phyloP scores from a whole-genome alignment of 2,329 filamentous ascomycete genomes.

The Phaeosphaeriaceae sp. region DNA sequence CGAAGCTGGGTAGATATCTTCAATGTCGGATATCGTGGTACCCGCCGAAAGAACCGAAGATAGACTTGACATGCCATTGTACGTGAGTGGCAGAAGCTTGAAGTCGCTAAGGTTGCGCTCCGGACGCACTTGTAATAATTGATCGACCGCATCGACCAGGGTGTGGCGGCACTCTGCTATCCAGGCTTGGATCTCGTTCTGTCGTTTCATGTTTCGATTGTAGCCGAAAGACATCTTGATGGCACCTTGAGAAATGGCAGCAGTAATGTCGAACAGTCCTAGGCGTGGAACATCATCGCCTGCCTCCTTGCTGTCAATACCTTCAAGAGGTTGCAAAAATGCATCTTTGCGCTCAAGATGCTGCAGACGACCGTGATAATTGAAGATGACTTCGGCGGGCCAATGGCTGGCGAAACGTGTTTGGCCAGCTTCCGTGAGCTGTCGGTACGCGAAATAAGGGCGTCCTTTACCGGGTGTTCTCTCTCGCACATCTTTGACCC shows the following conservation, averaged over 20 bases:
- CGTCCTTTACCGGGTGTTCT: conserved; percentile 41
- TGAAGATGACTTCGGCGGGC: conserved; percentile 44
- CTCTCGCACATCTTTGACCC: conserved; percentile 42
- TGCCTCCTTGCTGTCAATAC: conserved; percentile 31
- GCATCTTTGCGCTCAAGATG: conserved; percentile 40
- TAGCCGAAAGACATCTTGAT: conserved; percentile 43
- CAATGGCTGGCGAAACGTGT: conserved; percentile 37
- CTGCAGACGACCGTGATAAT: conserved; percentile 42
- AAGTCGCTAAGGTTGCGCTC: conserved; percentile 38
- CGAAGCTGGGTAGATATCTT: conserved; percentile 40
- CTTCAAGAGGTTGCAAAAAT: conserved; percentile 29
- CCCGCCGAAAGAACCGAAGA: conserved; percentile 25
- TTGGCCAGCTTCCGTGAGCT: conserved; percentile 33
- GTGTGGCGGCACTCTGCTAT: conserved; percentile 36
- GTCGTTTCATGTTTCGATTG: conserved; percentile 41
- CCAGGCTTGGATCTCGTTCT: conserved; percentile 38
- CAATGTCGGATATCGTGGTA: conserved; percentile 26
- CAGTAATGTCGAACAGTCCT: conserved; percentile 41
- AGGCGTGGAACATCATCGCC: conserved; percentile 36
- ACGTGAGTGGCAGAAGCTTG: conserved; percentile 39
- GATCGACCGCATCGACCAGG: conserved; percentile 39
- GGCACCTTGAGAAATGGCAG: conserved; percentile 34
- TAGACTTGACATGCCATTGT: conserved; percentile 37
- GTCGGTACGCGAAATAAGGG: conserved; percentile 40
- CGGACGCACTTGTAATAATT: conserved; percentile 31